Evolutionary conservation across 495 filamentous ascomycete species (phyloP).

Genomic region (Penicillium samsonianum): DNA sequence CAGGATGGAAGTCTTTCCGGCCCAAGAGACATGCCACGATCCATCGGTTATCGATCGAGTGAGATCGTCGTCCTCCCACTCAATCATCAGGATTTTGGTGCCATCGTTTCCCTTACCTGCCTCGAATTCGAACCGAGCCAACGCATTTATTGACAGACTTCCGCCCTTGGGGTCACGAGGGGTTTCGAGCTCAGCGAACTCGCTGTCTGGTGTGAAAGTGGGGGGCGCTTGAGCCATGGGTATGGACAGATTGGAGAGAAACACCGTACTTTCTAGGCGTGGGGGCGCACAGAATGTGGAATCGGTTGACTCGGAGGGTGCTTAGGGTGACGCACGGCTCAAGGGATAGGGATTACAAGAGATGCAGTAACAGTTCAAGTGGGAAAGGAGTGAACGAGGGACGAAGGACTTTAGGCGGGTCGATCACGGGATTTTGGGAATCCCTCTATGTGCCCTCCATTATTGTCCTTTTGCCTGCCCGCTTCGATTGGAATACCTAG

Average conservation of each 20-base stretch:
- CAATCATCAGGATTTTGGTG: conserved; percentile 82
- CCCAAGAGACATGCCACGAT: conserved; percentile 74
- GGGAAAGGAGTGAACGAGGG: conserved; percentile 1
- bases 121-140: conserved; percentile 86
- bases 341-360: neutral
- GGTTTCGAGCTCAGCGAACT: conserved; percentile 38
- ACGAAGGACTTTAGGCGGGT: neutral
- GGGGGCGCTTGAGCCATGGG: conserved; percentile 27
- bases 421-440: conserved; percentile 8
- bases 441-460: neutral
- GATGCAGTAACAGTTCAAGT: neutral
- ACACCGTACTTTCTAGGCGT: neutral
- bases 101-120: conserved; percentile 74
- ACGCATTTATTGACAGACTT: conserved; percentile 48
- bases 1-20: conserved; percentile 67
- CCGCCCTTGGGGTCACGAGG: conserved; percentile 23
- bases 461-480: neutral
- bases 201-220: conserved; percentile 41
- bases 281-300: neutral
- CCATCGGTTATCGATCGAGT: conserved; percentile 35
- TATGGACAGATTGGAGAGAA: neutral
- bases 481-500: neutral
- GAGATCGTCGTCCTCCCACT: conserved; percentile 68
- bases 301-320: neutral
- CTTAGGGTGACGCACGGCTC: conserved; percentile 3